Evolutionary conservation across 1,139 yeast species (phyloP).

Genomic region (Lodderomyces margitis): DNA sequence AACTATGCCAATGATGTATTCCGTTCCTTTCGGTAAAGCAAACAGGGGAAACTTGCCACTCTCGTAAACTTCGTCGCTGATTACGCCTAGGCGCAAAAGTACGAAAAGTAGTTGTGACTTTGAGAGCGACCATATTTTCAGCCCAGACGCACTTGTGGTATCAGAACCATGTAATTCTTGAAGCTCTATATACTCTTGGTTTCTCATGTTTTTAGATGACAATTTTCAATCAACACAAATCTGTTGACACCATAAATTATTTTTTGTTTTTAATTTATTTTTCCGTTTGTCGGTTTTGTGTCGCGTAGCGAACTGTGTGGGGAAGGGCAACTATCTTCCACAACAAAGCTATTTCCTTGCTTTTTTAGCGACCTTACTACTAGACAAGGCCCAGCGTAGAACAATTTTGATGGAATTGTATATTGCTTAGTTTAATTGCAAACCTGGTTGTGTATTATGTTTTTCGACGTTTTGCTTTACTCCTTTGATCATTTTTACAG

Average conservation of each 20-base stretch:
- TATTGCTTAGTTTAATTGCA: too few relatives aligned
- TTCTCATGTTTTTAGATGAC: neutral
- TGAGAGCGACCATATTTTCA: neutral
- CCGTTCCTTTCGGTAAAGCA: slow-evolving; percentile 21
- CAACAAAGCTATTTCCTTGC: too few relatives aligned
- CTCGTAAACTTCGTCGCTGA: slow-evolving; percentile 27
- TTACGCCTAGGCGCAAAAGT: slow-evolving; percentile 29
- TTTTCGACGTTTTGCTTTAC: too few relatives aligned
- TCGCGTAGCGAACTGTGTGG: too few relatives aligned
- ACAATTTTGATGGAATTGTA: too few relatives aligned
- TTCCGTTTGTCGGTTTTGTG: neutral
- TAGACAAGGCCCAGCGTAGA: too few relatives aligned
- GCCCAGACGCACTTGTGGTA: neutral
- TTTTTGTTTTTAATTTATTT: neutral
- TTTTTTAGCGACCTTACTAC: too few relatives aligned
- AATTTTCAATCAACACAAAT: too few relatives aligned
- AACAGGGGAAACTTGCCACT: slow-evolving; percentile 13
- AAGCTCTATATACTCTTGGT: slow-evolving; percentile 11
- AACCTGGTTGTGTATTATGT: too few relatives aligned
- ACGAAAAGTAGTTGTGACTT: slow-evolving; percentile 27
- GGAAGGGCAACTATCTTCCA: too few relatives aligned
- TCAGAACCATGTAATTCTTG: slow-evolving; percentile 1
- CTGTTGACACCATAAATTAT: neutral
- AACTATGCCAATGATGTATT: slow-evolving; percentile 36
- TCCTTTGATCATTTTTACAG: too few relatives aligned